These are phyloP conservation scores for Annona cherimola DNA, from an alignment of 164 flowering plant genomes.

Conservation along the genomic window DNA sequence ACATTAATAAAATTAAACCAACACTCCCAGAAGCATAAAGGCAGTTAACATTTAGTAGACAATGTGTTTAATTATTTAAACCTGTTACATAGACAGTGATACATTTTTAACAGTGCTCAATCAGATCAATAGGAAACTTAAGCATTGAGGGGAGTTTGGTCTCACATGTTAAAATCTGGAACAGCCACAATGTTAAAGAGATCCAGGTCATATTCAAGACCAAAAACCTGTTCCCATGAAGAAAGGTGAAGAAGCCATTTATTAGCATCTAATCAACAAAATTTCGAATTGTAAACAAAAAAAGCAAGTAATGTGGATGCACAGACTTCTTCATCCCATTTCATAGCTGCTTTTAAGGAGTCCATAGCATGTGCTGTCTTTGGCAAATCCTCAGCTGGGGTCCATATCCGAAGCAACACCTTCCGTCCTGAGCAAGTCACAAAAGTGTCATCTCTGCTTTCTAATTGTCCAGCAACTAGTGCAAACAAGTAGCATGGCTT, in stretches of 20 bases:
- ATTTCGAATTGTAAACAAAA: background rate
- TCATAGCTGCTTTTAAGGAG: slow-evolving; percentile 96
- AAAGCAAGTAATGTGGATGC: background rate
- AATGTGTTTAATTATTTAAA: no score
- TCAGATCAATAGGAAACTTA: background rate
- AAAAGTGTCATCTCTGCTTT: slow-evolving; percentile 87
- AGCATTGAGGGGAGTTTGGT: background rate
- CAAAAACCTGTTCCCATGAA: slow-evolving; percentile 48
- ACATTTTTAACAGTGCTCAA: background rate
- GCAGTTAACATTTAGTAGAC: no score
- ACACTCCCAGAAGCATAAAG: no score
- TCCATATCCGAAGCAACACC: slow-evolving; percentile 83
- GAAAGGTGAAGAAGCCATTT: background rate
- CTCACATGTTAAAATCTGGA: slow-evolving; percentile 96
- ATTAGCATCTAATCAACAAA: slow-evolving; percentile 11
- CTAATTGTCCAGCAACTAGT: slow-evolving; percentile 87
- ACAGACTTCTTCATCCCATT: slow-evolving; percentile 99
- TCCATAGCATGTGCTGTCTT: slow-evolving; percentile 98
- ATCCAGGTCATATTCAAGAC: slow-evolving; percentile 94
- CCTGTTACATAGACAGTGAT: no score
- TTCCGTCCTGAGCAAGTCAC: slow-evolving; percentile 77
- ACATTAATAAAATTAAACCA: no score
- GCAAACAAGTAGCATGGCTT: slow-evolving; percentile 96
- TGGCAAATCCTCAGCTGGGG: slow-evolving; percentile 79
- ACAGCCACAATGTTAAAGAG: slow-evolving; percentile 96